Evolutionary conservation across 176 grass and related monocot genomes (phyloP), one percentile per base, ranked within the genome.

Genomic region (Phragmites australis): DNA sequence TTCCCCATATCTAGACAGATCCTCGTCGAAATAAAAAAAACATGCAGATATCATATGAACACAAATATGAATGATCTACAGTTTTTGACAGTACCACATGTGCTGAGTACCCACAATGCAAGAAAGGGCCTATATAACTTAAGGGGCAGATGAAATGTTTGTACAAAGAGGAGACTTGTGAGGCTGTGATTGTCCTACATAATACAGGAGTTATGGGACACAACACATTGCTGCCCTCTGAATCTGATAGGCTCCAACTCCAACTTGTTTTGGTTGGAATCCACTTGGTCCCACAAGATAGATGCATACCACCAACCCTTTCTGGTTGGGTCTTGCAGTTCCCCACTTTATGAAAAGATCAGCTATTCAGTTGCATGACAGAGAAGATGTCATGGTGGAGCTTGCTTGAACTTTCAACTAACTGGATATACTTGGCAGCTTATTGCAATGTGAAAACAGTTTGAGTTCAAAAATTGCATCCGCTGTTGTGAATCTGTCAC

Each of bases 231-330:
- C 51, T 26, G 51, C 15, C 29, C 63, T 51, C 73, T 77, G 3
- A n/a, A 37, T 8, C n/a, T 75, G 29, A 69, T 77, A 59, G 82
- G 62, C 14, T 68, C n/a, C n/a, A n/a, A n/a, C n/a, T n/a, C 50
- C 72, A 82, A 63, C 55, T 51, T 62, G 53, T 62, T 60, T 50
- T n/a, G n/a, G 30, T 50, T 79, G 62, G 47, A 65, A 26, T 54
- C 47, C 77, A 79, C 30, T 77, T 60, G 64, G 22, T 62, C 55
- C 48, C 81, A 44, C 61, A 23, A 83, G 58, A 52, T 75, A 26
- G 57, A 53, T 44, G 34, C 10, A 32, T 22, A 6, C 48, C 47
- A 75, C 48, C 60, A 12, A 25, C 22, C 51, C 37, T 44, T 72
- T 75, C 47, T 72, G 10, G 70, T 75, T 57, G 23, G 15, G 27